phyloP scores from a whole-genome alignment of 1,284 basidiomycete species.

The Leucoagaricus sp. region DNA sequence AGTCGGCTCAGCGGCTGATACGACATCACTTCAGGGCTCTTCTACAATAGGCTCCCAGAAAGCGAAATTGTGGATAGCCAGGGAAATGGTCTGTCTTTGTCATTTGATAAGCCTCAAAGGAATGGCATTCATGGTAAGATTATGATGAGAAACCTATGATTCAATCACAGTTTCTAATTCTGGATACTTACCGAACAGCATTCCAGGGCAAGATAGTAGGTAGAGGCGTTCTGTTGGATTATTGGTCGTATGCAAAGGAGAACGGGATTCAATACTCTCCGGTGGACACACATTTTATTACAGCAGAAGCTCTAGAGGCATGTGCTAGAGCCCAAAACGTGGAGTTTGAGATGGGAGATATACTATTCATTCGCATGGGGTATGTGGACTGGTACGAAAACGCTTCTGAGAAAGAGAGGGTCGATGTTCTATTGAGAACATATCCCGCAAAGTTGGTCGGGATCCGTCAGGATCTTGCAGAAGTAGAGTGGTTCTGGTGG shows the following conservation, averaged over 20 bases:
- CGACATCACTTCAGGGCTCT: conserved; percentile 17
- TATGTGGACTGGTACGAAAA: conserved; percentile 23
- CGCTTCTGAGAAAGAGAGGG: conserved; percentile 21
- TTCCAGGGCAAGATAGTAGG: conserved; percentile 27
- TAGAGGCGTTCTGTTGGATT: conserved; percentile 24
- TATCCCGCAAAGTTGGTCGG: conserved; percentile 15
- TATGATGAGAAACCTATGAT: not conserved
- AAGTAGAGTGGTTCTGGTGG: conserved; percentile 26
- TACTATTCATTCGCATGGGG: conserved; percentile 26
- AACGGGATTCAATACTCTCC: conserved; percentile 19
- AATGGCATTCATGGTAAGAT: conserved; percentile 25
- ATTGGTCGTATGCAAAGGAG: conserved; percentile 20
- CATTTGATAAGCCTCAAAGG: conserved; percentile 20
- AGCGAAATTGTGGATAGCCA: conserved; percentile 18
- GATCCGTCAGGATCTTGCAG: conserved; percentile 20
- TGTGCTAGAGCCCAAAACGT: conserved; percentile 22
- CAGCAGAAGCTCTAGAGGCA: conserved; percentile 21
- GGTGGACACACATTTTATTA: conserved; percentile 19
- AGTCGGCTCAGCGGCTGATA: not conserved
- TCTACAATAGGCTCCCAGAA: conserved; percentile 22
- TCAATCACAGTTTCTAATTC: not conserved
- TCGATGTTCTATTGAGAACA: not conserved
- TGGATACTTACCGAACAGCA: conserved; percentile 12
- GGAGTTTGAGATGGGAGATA: conserved; percentile 23
- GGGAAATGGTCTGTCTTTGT: conserved; percentile 1